Evolutionary conservation across 2,329 filamentous ascomycete species (phyloP), one percentile per base, ranked within the genome.

Genomic region (Pseudocercospora crystallina): DNA sequence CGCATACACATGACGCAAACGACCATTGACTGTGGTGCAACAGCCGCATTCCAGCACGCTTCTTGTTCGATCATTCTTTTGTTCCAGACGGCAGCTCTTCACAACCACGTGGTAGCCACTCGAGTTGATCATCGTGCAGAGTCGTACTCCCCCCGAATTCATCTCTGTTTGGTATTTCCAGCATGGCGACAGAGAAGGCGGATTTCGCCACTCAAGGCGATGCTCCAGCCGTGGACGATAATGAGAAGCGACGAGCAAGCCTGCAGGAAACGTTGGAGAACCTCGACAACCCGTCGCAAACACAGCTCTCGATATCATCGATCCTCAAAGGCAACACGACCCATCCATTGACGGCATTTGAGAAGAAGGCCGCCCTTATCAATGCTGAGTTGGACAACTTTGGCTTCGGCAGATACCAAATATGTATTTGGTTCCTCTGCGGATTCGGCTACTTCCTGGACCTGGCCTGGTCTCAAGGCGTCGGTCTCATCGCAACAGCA

Each of bases 381-480:
- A 57, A 75, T 51, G 67, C 65, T 14, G 78, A 80, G 63, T 76
- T 81, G 51, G 76, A 81, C 47, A 56, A 60, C 17, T 75, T 78
- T 54, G 78, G 78, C 37, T 78, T 81, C 73, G 78, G 77, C 3
- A 66, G 66, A 51, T 80, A 80, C 52, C 77, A 80, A 57, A 56
- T 52, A 41, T 51, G 50, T 8, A 67, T 69, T 51, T 81, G 77
- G 77, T 60, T 66, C 2, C 65, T 81, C 0, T 81, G 78, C 55
- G 79, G 79, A 32, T 78, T 80, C 34, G 79, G 79, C 1, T 81
- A 80, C 59, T 65, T 80, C 38, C 70, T 83, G 37, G 80, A 83
- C 57, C 65, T 82, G 15, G 69, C 80, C 36, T 83, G 80, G 78
- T 78, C 80, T 3, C 80, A 83, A 56, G 80, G 77, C 0, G 80